phyloP scores from a whole-genome alignment of 1,284 basidiomycete species.

The Ceratobasidium sp. region DNA sequence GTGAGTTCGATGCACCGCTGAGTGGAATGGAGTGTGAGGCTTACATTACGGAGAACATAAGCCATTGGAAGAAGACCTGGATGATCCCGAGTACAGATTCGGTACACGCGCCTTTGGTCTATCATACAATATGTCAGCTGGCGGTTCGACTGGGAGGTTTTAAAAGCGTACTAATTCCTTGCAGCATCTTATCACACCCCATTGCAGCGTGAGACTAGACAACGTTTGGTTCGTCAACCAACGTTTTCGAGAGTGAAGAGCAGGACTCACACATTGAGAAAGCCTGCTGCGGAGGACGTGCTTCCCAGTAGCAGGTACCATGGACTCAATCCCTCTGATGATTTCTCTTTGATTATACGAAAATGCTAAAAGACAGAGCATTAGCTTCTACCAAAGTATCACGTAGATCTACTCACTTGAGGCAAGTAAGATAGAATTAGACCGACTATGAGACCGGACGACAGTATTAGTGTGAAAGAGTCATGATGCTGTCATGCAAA shows the following conservation, averaged over 20 bases:
- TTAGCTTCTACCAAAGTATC: background rate
- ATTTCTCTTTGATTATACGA: slow-evolving; percentile 76
- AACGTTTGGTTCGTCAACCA: background rate
- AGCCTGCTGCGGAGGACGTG: slow-evolving; percentile 80
- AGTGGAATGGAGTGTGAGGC: slow-evolving; percentile 17
- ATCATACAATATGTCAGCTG: slow-evolving; percentile 7
- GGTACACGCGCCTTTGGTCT: slow-evolving; percentile 79
- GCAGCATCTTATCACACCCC: slow-evolving; percentile 87
- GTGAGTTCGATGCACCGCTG: slow-evolving; percentile 12
- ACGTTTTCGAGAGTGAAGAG: background rate
- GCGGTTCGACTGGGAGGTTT: background rate
- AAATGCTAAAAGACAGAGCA: slow-evolving; percentile 63
- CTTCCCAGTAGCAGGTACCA: slow-evolving; percentile 95
- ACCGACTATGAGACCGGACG: slow-evolving; percentile 78
- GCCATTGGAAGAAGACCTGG: slow-evolving; percentile 88
- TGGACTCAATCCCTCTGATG: slow-evolving; percentile 90
- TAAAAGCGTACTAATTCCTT: slow-evolving; percentile 68
- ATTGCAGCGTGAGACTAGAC: slow-evolving; percentile 83
- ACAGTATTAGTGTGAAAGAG: slow-evolving; percentile 76
- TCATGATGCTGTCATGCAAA: slow-evolving; percentile 62
- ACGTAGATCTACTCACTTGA: slow-evolving; percentile 64
- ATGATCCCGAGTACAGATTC: slow-evolving; percentile 86
- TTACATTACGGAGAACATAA: slow-evolving; percentile 86
- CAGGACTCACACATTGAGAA: slow-evolving; percentile 78
- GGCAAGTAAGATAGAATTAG: slow-evolving; percentile 89